A percentile compares a stretch with the other conserved stretches of the same genome.
Conservation (phyloP, 371 early-diverging fungal species). For the Lichtheimia hyalospora region DNA sequence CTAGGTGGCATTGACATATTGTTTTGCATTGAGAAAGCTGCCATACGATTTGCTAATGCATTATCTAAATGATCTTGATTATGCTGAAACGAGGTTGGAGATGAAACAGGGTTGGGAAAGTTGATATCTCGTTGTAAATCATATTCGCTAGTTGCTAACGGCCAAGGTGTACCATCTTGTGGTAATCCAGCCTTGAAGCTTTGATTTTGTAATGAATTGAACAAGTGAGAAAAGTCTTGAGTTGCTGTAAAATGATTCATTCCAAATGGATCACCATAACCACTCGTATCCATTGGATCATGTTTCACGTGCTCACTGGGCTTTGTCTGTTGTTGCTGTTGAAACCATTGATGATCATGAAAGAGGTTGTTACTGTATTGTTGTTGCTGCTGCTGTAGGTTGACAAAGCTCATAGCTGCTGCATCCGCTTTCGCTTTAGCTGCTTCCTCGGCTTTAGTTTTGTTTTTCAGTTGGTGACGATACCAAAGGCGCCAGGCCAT, state of each 20-base stretch:
- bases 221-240: background rate
- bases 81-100: conserved; percentile 11
- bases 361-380: background rate
- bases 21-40: conserved; percentile 14
- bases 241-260: background rate
- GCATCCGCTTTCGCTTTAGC: background rate
- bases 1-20: conserved; percentile 21
- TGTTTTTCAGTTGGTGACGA: conserved; percentile 35
- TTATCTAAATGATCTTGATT: conserved; percentile 17
- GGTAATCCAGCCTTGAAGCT: background rate
- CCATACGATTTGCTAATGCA: conserved; percentile 18
- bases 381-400: conserved; percentile 10
- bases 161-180: conserved; percentile 8
- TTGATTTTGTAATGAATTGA: background rate
- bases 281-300: conserved; percentile 2
- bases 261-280: background rate
- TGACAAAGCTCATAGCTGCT: conserved; percentile 1
- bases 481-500: conserved; percentile 88
- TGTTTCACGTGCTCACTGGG: background rate
- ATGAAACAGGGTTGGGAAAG: background rate
- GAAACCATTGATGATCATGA: too few relatives aligned
- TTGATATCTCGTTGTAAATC: conserved; percentile 6
- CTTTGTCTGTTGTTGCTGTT: conserved; percentile 11
- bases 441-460: conserved; percentile 7
- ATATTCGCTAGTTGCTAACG: conserved; percentile 6